Evolutionary conservation across 305 asterid genomes (phyloP), one percentile per base, ranked within the genome.

Genomic region (Coffea humblotiana): DNA sequence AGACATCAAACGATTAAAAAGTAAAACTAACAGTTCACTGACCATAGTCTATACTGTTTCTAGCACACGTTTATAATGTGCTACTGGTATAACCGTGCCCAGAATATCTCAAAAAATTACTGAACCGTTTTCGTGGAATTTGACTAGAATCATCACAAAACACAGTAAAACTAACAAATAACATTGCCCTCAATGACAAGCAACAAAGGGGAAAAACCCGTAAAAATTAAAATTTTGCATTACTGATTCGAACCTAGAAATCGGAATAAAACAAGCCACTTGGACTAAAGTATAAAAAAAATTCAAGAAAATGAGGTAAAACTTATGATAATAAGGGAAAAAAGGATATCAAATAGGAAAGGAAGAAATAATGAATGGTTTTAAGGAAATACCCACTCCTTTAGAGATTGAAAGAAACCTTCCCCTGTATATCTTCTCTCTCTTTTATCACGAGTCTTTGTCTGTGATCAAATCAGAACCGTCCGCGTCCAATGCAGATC

Each of bases 401-500:
- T 76, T 76, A 75, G 75, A 78, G 35, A 78, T 72, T 64, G 81
- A 86, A 83, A 60, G 84, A 81, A 60, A 80, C 77, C 48, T 67
- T 73, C 80, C 82, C 77, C 68, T 82, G 78, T 56, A n/a, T 56
- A 74, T 78, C 79, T 32, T 32, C 32, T 32, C 32, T 60, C 77
- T 79, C 63, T 76, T 82, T 71, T 65, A 47, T 12, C 35, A 13
- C 12, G 4, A 21, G 43, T 21, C n/a, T 52, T 73, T 7, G 43
- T 76, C 77, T 70, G 15, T 79, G 87, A 85, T 82, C 85, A 81
- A 87, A 88, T 84, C 91, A 80, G 82, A 85, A 86, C 73, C 89
- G 82, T 80, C 71, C 69, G 71, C 72, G 81, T 23, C 60, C 73
- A 77, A 81, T 81, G 90, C 92, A 87, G 92, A 90, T 92, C 90